Conservation (phyloP, 2,329 filamentous ascomycete genomes). For the Sclerotinia sclerotiorum region DNA sequence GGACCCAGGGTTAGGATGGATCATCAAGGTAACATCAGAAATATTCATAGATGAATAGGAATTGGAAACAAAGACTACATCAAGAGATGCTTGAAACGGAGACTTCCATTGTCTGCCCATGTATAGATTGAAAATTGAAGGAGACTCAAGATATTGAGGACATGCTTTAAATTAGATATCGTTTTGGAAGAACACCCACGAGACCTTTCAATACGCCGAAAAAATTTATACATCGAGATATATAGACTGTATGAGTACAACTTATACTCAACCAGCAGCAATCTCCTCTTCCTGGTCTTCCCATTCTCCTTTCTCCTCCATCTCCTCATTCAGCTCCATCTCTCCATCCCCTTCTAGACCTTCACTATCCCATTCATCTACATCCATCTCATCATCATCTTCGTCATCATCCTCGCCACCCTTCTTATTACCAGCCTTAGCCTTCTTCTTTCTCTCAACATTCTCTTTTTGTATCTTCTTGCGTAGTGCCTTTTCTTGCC, state of each 20-base stretch:
- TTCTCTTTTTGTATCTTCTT: conserved; percentile 85
- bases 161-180: conserved; percentile 8
- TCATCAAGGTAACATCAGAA: not conserved
- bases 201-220: not conserved
- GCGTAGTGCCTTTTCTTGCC: conserved; percentile 78
- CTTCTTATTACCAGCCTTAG: conserved; percentile 47
- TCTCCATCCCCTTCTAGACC: conserved; percentile 41
- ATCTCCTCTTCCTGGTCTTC: conserved; percentile 41
- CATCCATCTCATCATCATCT: conserved; percentile 50
- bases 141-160: not conserved
- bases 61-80: not conserved
- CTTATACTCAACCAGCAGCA: conserved; percentile 33
- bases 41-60: not conserved
- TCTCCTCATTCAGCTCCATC: conserved; percentile 40
- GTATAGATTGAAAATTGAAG: not conserved
- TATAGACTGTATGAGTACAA: not conserved
- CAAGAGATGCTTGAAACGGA: not conserved
- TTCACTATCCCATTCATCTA: conserved; percentile 45
- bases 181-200: conserved; percentile 3
- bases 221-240: conserved; percentile 13
- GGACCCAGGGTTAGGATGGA: not conserved
- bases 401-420: conserved; percentile 54
- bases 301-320: conserved; percentile 40
- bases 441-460: conserved; percentile 78
- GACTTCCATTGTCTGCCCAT: not conserved